phyloP scores from a whole-genome alignment of 495 filamentous ascomycete species.

The Ramalina intermedia region DNA sequence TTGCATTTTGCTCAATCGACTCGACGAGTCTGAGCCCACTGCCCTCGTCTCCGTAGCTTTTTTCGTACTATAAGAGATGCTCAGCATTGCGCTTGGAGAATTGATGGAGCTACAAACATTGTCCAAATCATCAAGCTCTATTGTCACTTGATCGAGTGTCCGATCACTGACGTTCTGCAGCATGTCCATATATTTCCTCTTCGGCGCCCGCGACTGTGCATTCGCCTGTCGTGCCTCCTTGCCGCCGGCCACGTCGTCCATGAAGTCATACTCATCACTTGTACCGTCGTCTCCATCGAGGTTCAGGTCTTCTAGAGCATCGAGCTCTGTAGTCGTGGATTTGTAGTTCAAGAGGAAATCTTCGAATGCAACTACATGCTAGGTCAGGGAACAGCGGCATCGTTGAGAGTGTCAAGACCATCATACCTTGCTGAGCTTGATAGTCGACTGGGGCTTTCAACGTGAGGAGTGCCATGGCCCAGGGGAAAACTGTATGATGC shows the following conservation, averaged over 20 bases:
- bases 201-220: constrained; percentile 35
- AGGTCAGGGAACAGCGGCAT: constrained; percentile 4
- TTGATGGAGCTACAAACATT: constrained; percentile 34
- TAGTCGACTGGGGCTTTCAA: constrained; percentile 71
- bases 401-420: not conserved
- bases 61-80: constrained; percentile 47
- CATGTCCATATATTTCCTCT: constrained; percentile 81
- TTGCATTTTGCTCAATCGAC: constrained; percentile 79
- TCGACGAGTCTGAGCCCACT: constrained; percentile 54
- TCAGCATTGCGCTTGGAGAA: constrained; percentile 1
- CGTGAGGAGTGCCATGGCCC: constrained; percentile 64
- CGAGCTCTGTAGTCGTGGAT: constrained; percentile 52
- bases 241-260: constrained; percentile 66
- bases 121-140: constrained; percentile 80
- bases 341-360: constrained; percentile 84
- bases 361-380: constrained; percentile 50
- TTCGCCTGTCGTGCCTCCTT: constrained; percentile 28
- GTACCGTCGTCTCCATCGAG: constrained; percentile 57
- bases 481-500: not conserved
- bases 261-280: constrained; percentile 91
- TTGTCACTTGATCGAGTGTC: constrained; percentile 52
- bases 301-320: constrained; percentile 69
- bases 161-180: constrained; percentile 80
- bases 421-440: constrained; percentile 61
- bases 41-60: constrained; percentile 44